Conservation (phyloP, 2,329 filamentous ascomycete genomes). For the Nannizziopsis barbatae region DNA sequence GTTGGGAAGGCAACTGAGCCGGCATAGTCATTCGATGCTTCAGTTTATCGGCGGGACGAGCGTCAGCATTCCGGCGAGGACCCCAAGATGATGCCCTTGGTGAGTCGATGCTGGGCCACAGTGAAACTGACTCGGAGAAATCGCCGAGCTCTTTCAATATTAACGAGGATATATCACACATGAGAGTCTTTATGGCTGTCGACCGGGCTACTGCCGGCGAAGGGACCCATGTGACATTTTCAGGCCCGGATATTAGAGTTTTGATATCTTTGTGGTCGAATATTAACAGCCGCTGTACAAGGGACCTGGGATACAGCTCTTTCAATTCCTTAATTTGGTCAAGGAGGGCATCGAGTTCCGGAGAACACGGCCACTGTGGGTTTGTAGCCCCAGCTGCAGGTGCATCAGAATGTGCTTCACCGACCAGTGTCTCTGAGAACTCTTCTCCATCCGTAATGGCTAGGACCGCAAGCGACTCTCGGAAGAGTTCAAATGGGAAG, state of each 20-base stretch:
- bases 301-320: conserved; percentile 61
- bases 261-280: conserved; percentile 58
- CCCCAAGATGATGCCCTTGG: conserved; percentile 45
- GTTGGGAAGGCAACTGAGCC: conserved; percentile 42
- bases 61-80: conserved; percentile 43
- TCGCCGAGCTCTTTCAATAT: conserved; percentile 65
- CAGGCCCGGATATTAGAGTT: conserved; percentile 44
- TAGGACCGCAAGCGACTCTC: conserved; percentile 72
- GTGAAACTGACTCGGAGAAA: conserved; percentile 61
- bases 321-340: conserved; percentile 60
- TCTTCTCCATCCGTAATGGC: conserved; percentile 75
- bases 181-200: conserved; percentile 69
- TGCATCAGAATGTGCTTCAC: not conserved
- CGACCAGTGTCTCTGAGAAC: conserved; percentile 31
- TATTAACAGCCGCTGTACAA: conserved; percentile 66
- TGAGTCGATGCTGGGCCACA: conserved; percentile 63
- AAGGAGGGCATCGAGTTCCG: conserved; percentile 30
- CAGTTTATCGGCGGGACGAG: conserved; percentile 44
- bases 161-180: conserved; percentile 66
- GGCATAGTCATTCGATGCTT: conserved; percentile 74
- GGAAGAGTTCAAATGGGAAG: conserved; percentile 80
- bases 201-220: conserved; percentile 55
- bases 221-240: conserved; percentile 62
- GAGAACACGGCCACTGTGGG: not conserved
- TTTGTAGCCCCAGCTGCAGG: not conserved